Percentiles rank a stretch among this genome's conserved stretches.
Evolutionary conservation across 2,329 filamentous ascomycete genomes (phyloP).

Genomic region (Teratosphaeria viscida): DNA sequence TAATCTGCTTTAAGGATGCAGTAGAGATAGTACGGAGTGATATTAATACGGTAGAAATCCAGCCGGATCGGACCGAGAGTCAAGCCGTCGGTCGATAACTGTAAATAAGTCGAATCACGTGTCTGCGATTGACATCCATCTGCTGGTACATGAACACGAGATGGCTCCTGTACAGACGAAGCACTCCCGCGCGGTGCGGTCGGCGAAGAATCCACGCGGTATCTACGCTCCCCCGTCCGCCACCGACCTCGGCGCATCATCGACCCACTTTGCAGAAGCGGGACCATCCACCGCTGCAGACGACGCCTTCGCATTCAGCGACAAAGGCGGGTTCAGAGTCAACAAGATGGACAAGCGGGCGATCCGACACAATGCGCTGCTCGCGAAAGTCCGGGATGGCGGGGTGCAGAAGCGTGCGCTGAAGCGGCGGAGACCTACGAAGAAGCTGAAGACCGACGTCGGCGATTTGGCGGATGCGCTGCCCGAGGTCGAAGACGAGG

Average conservation of each 20-base stretch:
- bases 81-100: constrained; percentile 13
- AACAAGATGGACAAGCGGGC: constrained; percentile 74
- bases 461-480: constrained; percentile 71
- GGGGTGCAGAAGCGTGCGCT: constrained; percentile 49
- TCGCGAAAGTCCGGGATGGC: constrained; percentile 37
- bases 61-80: no score
- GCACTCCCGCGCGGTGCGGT: constrained; percentile 6
- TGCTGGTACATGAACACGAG: not conserved
- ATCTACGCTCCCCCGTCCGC: constrained; percentile 13
- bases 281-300: not conserved
- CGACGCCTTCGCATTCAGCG: constrained; percentile 23
- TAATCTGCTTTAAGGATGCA: no score
- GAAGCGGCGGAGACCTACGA: constrained; percentile 57
- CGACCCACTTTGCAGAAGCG: not conserved
- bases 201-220: constrained; percentile 10
- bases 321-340: constrained; percentile 33
- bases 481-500: constrained; percentile 41
- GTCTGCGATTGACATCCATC: not conserved
- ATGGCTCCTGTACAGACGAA: not conserved
- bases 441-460: constrained; percentile 68
- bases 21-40: no score
- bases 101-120: not conserved
- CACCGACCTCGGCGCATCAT: not conserved
- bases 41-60: no score
- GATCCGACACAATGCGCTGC: constrained; percentile 71